Evolutionary conservation across 2,329 filamentous ascomycete species (phyloP), one percentile per base, ranked within the genome.

Genomic region (Talaromyces sp.): DNA sequence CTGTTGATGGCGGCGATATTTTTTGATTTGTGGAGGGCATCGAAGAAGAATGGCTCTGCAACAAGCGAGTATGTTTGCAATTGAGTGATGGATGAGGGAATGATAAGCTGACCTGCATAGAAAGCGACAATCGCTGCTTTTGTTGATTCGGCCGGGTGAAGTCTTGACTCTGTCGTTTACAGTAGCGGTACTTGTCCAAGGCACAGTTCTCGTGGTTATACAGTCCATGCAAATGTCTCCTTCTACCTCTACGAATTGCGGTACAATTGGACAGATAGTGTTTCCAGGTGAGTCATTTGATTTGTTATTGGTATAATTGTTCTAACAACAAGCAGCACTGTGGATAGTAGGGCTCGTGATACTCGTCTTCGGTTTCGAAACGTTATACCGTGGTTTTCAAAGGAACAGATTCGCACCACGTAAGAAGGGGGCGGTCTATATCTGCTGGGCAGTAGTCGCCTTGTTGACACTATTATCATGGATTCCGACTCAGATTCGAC

Each of bases 321-420:
- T 24, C 52, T 45, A 16, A 47, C 19, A 16, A 10, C 3, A 48
- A 48, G 47, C 45, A 74, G 72, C 68, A 39, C 43, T 69, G 7
- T 74, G 72, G 72, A 67, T 72, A 48, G 67, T 72, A 41, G 69
- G 68, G 19, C 68, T 69, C 60, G 67, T 68, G 16, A 64, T 72
- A 22, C 63, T 74, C 35, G 65, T 68, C 2, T 71, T 73, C 64
- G 68, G 70, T 43, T 47, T 67, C 22, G 69, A 72, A 54, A 68
- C 69, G 22, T 66, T 69, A 37, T 67, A 67, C 33, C 60, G 70
- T 43, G 66, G 67, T 9, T 60, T 72, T 14, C 65, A 67, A 35
- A 56, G 59, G 19, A 56, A 57, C 7, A 62, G 64, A 50, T 70
- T 71, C 50, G 61, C 63, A 14, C 57, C 68, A 9, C 67, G 66